Base-by-base conservation (phyloP, 768 basidiomycete species). In the Hydnomerulius pinastri region DNA sequence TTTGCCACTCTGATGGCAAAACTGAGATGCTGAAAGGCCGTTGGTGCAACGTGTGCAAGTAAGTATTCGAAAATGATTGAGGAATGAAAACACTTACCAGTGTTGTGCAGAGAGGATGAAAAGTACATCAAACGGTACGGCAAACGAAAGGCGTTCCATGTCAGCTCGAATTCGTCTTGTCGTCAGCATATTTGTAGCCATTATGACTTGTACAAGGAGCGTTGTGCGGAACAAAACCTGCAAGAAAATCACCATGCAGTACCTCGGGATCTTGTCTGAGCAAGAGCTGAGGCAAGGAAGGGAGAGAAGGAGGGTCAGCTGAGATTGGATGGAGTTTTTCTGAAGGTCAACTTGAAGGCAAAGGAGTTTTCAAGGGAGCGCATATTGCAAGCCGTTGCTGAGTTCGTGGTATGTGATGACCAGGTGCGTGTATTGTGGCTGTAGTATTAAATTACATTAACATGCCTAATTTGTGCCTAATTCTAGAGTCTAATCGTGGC, bases 391-490 rank as follows among this genome's bases (percentile, higher is more conserved):
- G 32, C 47, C 20, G 37, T 62, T 20, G 40, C 60, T 13, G 38
- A 53, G 28, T 55, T 49, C 37, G 42, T 60, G 17, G 48, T 54
- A 15, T 54, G 45, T 47, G 51, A 57, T 46, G 53, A 62, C 28
- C 55, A 57, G 53, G 60, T 60, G 28, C 35, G 49, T 21, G 18
- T 23, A 15, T 10, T 24, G 38, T 40, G 6, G 18, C 13, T 23
- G 21, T 6, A n/a, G 43, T 18, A 6, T 47, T 33, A 23, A 12
- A 15, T 24, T 21, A 17, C 39, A 25, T 28, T 42, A 23, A 23
- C n/a, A n/a, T n/a, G n/a, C n/a, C n/a, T n/a, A n/a, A n/a, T n/a
- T n/a, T n/a, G n/a, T n/a, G n/a, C n/a, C 42, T 43, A 29, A 24
- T 4, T 23, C 12, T 37, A 28, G 30, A 61, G 61, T 40, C 61